phyloP scores from a whole-genome alignment of 805 yeast genomes.

The Brettanomyces sp. region DNA sequence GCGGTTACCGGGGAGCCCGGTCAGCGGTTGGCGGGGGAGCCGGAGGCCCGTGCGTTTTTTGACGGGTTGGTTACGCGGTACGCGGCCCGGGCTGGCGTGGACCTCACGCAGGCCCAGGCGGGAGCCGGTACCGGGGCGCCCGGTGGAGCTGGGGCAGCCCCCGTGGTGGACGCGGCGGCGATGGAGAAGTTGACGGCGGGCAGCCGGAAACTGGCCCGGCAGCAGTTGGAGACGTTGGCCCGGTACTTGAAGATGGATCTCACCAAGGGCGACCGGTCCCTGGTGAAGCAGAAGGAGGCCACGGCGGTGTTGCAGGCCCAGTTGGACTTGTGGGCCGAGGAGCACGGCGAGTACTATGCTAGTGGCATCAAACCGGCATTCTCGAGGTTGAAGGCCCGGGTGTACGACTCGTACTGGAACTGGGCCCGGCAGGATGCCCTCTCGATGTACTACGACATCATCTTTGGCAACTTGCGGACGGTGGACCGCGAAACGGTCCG shows the following conservation, averaged over 20 bases:
- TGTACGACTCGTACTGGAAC: slow-evolving; percentile 97
- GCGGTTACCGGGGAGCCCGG: slow-evolving; percentile 91
- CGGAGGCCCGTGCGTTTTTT: slow-evolving; percentile 83
- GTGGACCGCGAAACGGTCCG: slow-evolving; percentile 94
- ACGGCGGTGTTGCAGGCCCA: slow-evolving; percentile 76
- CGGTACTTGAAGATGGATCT: slow-evolving; percentile 90
- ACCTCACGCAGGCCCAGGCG: slow-evolving; percentile 59
- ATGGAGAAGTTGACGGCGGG: slow-evolving; percentile 73
- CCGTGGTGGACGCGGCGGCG: slow-evolving; percentile 87
- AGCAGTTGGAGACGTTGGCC: slow-evolving; percentile 86
- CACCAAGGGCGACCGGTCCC: slow-evolving; percentile 81
- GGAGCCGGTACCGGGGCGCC: slow-evolving; percentile 41
- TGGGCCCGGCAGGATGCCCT: slow-evolving; percentile 99
- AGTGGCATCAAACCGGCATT: slow-evolving; percentile 85
- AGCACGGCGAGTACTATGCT: slow-evolving; percentile 89
- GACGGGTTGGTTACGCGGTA: slow-evolving; percentile 78
- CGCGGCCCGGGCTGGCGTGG: slow-evolving; percentile 74
- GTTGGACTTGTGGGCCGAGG: slow-evolving; percentile 83
- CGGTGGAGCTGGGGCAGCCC: slow-evolving; percentile 74
- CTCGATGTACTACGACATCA: slow-evolving; percentile 88
- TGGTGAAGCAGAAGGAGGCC: slow-evolving; percentile 77
- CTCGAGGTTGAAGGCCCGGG: slow-evolving; percentile 88
- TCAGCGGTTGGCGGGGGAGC: slow-evolving; percentile 74
- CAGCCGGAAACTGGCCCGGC: slow-evolving; percentile 60
- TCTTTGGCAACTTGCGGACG: slow-evolving; percentile 83